Conservation (phyloP, 495 filamentous ascomycete genomes). For the Penicillium bovifimosum region DNA sequence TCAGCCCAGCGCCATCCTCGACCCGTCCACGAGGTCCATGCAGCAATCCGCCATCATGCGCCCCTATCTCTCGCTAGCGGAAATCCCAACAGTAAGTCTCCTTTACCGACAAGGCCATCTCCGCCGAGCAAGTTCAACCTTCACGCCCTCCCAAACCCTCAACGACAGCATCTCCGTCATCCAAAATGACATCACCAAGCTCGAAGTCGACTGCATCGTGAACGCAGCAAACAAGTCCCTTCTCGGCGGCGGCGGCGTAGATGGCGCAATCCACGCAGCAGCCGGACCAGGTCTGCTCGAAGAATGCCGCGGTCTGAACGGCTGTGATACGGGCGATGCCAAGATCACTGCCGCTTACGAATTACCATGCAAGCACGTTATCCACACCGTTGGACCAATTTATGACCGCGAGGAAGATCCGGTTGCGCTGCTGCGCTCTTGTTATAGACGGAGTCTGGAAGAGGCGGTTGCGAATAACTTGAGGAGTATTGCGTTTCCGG, state of each 20-base stretch:
- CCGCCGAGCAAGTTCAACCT: conserved; percentile 17
- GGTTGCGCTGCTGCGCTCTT: conserved; percentile 52
- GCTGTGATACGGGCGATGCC: conserved; percentile 72
- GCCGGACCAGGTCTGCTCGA: conserved; percentile 64
- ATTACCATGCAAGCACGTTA: conserved; percentile 70
- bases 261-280: conserved; percentile 79
- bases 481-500: conserved; percentile 73
- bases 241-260: conserved; percentile 80
- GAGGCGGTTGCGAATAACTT: conserved; percentile 60
- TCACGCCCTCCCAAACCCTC: conserved; percentile 45
- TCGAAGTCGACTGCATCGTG: conserved; percentile 78
- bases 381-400: conserved; percentile 89
- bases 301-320: conserved; percentile 63
- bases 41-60: not conserved
- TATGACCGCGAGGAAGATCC: conserved; percentile 46
- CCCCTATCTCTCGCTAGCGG: conserved; percentile 21
- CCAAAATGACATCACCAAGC: conserved; percentile 75
- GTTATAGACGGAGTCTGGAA: conserved; percentile 71
- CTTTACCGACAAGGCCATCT: conserved; percentile 50
- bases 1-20: not conserved
- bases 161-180: conserved; percentile 71
- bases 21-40: not conserved
- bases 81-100: conserved; percentile 60
- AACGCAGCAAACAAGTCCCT: conserved; percentile 85
- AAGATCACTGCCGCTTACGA: conserved; percentile 78